These are phyloP conservation scores for Aspergillus quadrilineatus DNA, from an alignment of 2,329 filamentous ascomycete species.

Conservation along the genomic window DNA sequence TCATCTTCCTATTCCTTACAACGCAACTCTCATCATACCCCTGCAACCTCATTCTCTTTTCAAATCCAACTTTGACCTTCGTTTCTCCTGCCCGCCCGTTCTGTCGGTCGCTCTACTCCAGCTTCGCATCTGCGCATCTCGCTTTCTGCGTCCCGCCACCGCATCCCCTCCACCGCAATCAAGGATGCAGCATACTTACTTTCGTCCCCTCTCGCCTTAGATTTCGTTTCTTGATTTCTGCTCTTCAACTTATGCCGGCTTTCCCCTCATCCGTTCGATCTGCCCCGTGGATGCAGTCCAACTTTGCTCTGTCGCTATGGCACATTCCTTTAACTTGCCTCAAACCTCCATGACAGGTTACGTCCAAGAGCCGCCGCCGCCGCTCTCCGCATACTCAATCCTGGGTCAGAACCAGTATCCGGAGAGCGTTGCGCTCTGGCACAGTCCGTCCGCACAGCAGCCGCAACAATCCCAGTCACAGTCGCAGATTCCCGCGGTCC, in stretches of 20 bases:
- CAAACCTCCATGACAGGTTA: constrained; percentile 32
- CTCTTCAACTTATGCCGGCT: constrained; percentile 21
- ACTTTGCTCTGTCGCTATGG: constrained; percentile 25
- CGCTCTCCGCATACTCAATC: constrained; percentile 34
- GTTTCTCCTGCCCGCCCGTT: constrained; percentile 18
- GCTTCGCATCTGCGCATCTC: neutral
- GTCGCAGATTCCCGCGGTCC: constrained; percentile 12
- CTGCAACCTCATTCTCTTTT: neutral
- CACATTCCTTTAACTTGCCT: constrained; percentile 31
- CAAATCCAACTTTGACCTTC: neutral
- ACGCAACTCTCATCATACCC: neutral
- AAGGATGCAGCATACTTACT: constrained; percentile 8
- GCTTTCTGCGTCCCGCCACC: constrained; percentile 5
- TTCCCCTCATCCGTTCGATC: constrained; percentile 6
- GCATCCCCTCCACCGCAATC: neutral
- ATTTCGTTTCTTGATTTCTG: neutral
- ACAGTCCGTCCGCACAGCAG: constrained; percentile 31
- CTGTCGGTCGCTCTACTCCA: constrained; percentile 6
- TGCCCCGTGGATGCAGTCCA: constrained; percentile 22
- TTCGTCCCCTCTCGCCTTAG: constrained; percentile 6
- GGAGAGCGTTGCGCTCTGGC: constrained; percentile 47
- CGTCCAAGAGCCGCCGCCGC: constrained; percentile 23
- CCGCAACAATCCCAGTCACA: constrained; percentile 15
- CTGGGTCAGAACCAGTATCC: constrained; percentile 40
- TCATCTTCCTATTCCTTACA: neutral